Evolutionary conservation across 148 eudicot species (phyloP), one percentile per base, ranked within the genome.

Genomic region (Camellia japonica): DNA sequence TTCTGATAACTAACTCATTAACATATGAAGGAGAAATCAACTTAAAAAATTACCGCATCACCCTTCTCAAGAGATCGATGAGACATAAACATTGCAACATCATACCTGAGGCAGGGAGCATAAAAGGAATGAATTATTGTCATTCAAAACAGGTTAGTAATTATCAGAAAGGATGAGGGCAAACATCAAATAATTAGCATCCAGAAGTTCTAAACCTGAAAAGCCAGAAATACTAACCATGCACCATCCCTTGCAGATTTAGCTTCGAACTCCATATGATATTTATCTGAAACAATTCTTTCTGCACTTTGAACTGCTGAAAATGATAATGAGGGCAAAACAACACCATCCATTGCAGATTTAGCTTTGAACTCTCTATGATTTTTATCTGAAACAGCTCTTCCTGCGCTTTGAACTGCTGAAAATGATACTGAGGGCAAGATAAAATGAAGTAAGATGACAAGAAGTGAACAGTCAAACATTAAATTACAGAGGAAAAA

Each of bases 181-280:
- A 46, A 49, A 51, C 60, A 65, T 12, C 71, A 38, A 58, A 19
- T 46, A 80, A 74, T 73, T 44, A 65, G 43, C 62, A 70, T 8
- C n/a, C 61, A 71, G n/a, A 41, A 43, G 52, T 63, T 49, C 47
- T 73, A 76, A 76, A 52, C 59, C 42, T 55, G 30, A 51, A 55
- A 13, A 66, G 51, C 42, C 49, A 58, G 51, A 49, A 75, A 65
- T 71, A 83, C 87, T 79, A 87, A 97, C 99, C 99, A 97, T 80
- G 99, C 99, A 79, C 99, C 99, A 89, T 97, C 99, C 80, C 98
- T 92, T 10, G 95, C 94, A 80, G 99, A 97, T 89, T 87, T 97
- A 81, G 98, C 99, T 93, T 97, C 99, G 78, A 92, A 97, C 89
- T 97, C 99, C 99, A 94, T 90, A 66, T 73, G 89, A 80, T 93